Evolutionary conservation across 768 basidiomycete genomes (phyloP), one percentile per base, ranked within the genome.

Genomic region (Boletus sensibilis): DNA sequence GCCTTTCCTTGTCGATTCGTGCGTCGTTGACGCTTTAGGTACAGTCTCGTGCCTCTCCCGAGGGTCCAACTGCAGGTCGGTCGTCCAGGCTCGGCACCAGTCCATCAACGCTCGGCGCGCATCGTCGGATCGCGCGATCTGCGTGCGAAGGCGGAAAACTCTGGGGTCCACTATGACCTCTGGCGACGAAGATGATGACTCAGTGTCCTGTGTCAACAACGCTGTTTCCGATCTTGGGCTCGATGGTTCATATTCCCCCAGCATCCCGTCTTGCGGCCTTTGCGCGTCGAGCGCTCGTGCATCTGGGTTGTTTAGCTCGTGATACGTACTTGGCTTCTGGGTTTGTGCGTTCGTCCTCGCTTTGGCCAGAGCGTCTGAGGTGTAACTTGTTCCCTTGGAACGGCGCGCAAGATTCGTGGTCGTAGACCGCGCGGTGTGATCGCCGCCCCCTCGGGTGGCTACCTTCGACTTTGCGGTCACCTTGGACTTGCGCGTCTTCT

Each of bases 151-250:
- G 10, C n/a, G 35, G 35, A 23, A 20, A 3, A 56, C 20, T 11
- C 58, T 38, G n/a, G 64, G 64, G 37, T 65, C 61, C 31, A 37
- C 21, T 3, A 63, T 45, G 45, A n/a, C 12, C 9, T 49, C 46
- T 31, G 46, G 14, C 4, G 50, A 14, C 35, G 41, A 23, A 2
- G 16, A 12, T 11, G 55, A 27, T 1, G 52, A 21, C 8, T 38
- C 35, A 12, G 39, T n/a, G 39, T 45, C 42, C 13, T 40, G 39
- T 23, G 14, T 44, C 20, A 14, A 35, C 31, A 8, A 34, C 1
- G 33, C 16, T n/a, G 23, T 35, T 23, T 40, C 45, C 4, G 18
- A 20, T 16, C 46, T 14, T 10, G 38, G 3, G 16, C 12, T 20
- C 5, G 48, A 40, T 18, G 29, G 9, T 21, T 18, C 14, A 7